Base-by-base conservation (phyloP, 805 yeast species). In the Yarrowia sp. region DNA sequence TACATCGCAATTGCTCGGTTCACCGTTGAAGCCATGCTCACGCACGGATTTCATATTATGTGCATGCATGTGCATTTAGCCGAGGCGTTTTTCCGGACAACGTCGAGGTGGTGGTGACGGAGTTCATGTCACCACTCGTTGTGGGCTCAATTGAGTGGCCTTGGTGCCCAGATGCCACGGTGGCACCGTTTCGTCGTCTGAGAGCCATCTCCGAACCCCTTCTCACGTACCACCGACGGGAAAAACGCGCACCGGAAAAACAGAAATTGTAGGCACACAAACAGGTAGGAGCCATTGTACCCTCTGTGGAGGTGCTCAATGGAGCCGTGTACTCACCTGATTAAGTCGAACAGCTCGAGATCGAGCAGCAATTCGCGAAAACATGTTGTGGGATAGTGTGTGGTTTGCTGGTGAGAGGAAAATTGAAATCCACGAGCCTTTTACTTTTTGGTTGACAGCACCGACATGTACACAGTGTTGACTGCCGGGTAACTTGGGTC, bases 331-430 rank as follows among this genome's bases (percentile, higher is more conserved):
- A 63, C 67, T 63, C 67, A 63, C 67, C 67, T 63, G 67, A 26
- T 38, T 14, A n/a, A 63, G 55, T 63, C 67, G 67, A 63, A 49
- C 56, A 63, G 67, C 67, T 49, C 67, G 55, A 41, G 67, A 63
- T 48, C 67, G 67, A 63, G 67, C 67, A 48, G 56, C 67, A 63
- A 63, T 48, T 63, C 67, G 55, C 46, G 67, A 63, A 63, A 63
- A 63, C 67, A 63, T 63, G 46, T 38, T 63, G 52, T 46, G 43
- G 67, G 67, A 40, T 38, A 15, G 22, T 15, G 56, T 45, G 56
- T 40, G 53, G 55, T 36, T 61, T 38, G 67, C 56, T 61, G 67
- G 56, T 48, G 45, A 49, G 67, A 61, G 55, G 66, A 48, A 49
- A 63, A 63, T 59, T 26, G 65, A 59, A 59, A 45, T 45, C 65